Conservation (phyloP, 139 green algal genomes). For the Chlorella sp. region DNA sequence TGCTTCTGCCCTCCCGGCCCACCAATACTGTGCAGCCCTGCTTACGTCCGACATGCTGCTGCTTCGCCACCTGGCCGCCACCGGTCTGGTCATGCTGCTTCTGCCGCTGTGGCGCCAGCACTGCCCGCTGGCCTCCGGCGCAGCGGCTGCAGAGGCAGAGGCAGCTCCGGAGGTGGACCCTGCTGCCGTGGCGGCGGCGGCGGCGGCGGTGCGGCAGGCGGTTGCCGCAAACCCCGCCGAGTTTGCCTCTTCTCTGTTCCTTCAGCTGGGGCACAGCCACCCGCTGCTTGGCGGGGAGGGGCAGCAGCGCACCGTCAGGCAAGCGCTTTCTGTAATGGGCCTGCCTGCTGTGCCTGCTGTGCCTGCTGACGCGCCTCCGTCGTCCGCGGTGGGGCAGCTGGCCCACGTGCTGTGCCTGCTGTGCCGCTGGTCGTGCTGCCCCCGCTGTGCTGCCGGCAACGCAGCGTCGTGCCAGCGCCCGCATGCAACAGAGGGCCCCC, state of each 20-base stretch:
- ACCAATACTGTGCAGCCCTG: slow-evolving; percentile 21
- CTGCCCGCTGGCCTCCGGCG: neutral
- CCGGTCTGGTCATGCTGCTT: slow-evolving; percentile 22
- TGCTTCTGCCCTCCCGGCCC: neutral
- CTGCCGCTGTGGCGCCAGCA: slow-evolving; percentile 12
- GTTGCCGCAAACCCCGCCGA: neutral
- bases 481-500: too few relatives aligned
- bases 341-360: too few relatives aligned
- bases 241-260: slow-evolving; percentile 19
- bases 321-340: slow-evolving; percentile 38
- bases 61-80: slow-evolving; percentile 52
- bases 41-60: slow-evolving; percentile 55
- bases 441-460: too few relatives aligned
- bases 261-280: slow-evolving; percentile 61
- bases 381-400: too few relatives aligned
- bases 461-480: too few relatives aligned
- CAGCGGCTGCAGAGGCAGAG: neutral
- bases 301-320: slow-evolving; percentile 38
- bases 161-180: neutral
- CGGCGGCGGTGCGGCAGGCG: neutral
- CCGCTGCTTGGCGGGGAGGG: slow-evolving; percentile 25
- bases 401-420: too few relatives aligned
- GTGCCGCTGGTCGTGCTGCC: too few relatives aligned
- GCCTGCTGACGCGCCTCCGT: too few relatives aligned
- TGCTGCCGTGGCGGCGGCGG: slow-evolving; percentile 3